Evolutionary conservation across 169 alveolate species (phyloP).

Genomic region (Cryptosporidium viatorum): DNA sequence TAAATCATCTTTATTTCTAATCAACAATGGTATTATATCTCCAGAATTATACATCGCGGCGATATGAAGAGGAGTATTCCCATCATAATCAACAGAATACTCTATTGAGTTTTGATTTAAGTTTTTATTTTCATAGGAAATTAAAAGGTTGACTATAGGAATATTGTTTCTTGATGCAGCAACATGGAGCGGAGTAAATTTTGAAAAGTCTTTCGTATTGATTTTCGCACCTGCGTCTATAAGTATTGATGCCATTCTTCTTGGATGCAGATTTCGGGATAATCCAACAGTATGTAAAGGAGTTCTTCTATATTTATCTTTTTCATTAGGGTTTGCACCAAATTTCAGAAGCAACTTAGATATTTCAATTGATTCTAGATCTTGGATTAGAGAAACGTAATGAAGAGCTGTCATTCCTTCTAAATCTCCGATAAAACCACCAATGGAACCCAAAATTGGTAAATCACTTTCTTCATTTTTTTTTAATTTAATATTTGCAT

Average conservation of each 20-base stretch:
- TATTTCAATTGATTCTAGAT: conserved; percentile 55
- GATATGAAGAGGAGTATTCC: conserved; percentile 72
- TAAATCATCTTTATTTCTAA: conserved; percentile 23
- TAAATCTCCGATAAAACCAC: conserved; percentile 61
- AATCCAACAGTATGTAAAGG: conserved; percentile 66
- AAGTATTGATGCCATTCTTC: conserved; percentile 28
- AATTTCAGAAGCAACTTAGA: conserved; percentile 22
- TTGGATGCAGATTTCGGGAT: conserved; percentile 57
- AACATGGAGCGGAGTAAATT: conserved; percentile 62
- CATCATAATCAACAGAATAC: conserved; percentile 32
- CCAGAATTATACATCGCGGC: conserved; percentile 71
- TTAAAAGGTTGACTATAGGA: conserved; percentile 30
- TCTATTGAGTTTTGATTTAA: conserved; percentile 13
- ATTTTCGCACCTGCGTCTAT: conserved; percentile 33
- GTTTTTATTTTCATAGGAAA: not conserved
- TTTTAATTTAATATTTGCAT: conserved; percentile 45
- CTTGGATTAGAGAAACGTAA: conserved; percentile 54
- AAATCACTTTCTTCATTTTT: conserved; percentile 5
- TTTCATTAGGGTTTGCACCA: conserved; percentile 71
- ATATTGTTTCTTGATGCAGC: conserved; percentile 72
- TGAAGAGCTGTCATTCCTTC: conserved; percentile 70
- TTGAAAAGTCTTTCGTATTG: conserved; percentile 27
- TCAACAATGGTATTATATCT: conserved; percentile 39
- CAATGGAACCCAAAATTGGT: conserved; percentile 31
- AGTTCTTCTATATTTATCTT: conserved; percentile 48